Conservation (phyloP, 2,329 filamentous ascomycete species). For the Xylariaceae sp. region DNA sequence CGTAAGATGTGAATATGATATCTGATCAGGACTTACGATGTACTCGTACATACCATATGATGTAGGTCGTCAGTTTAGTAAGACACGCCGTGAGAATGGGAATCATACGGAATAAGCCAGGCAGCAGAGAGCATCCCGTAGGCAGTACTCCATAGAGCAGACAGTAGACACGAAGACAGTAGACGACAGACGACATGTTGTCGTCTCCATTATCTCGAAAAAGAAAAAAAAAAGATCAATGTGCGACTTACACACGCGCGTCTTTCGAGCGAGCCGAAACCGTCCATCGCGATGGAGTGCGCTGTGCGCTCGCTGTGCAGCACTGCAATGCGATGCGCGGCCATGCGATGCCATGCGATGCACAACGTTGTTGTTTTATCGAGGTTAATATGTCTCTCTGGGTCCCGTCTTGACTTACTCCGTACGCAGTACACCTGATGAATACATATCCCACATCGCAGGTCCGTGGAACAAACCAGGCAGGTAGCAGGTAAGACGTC, state of each 20-base stretch:
- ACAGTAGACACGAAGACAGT: not conserved
- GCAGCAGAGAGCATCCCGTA: too few relatives aligned
- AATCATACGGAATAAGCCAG: not conserved
- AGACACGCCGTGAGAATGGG: not conserved
- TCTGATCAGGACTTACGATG: not conserved
- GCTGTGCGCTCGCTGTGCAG: conserved; percentile 9
- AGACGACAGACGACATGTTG: conserved; percentile 4
- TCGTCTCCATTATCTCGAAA: conserved; percentile 3
- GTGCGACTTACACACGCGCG: conserved; percentile 11
- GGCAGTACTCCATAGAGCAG: not conserved
- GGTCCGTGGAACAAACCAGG: not conserved
- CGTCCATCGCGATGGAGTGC: conserved; percentile 9
- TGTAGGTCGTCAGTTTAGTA: not conserved
- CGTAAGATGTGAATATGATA: not conserved
- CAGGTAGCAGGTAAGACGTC: not conserved
- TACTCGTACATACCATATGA: not conserved
- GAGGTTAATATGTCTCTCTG: conserved; percentile 8
- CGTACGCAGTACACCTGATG: too few relatives aligned
- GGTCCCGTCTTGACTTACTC: not conserved
- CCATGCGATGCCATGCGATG: conserved; percentile 20
- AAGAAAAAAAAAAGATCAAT: conserved; percentile 8
- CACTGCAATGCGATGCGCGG: conserved; percentile 12
- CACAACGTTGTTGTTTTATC: conserved; percentile 9
- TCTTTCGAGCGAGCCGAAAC: conserved; percentile 2
- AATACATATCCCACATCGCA: not conserved